Conservation (phyloP, 169 alveolate genomes). For the Cardiosporidium cionae region DNA sequence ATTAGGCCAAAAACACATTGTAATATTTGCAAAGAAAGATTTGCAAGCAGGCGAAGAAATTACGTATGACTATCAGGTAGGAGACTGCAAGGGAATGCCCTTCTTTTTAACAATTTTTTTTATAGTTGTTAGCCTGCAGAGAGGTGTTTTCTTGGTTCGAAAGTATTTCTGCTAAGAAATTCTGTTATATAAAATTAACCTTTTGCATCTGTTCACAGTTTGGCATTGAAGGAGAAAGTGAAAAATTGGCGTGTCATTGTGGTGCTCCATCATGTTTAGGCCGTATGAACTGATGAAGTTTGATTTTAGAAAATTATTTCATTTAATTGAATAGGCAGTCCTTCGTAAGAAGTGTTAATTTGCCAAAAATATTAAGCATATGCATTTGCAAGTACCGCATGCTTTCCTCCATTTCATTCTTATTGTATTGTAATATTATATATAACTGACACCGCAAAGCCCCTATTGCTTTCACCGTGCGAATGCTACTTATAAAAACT, state of each 20-base stretch:
- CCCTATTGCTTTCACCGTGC: too few relatives aligned
- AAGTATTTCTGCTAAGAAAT: neutral
- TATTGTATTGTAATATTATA: too few relatives aligned
- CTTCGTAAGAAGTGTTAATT: too few relatives aligned
- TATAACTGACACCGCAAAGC: too few relatives aligned
- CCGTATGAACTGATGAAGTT: conserved; percentile 78
- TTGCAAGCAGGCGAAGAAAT: conserved; percentile 90
- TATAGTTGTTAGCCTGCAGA: neutral
- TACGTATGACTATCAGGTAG: conserved; percentile 88
- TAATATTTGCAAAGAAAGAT: conserved; percentile 83
- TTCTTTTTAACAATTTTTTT: neutral
- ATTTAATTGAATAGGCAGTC: too few relatives aligned
- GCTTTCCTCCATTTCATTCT: too few relatives aligned
- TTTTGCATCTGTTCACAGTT: conserved; percentile 29
- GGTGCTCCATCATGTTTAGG: conserved; percentile 83
- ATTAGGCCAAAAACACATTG: conserved; percentile 83
- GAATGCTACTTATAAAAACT: too few relatives aligned
- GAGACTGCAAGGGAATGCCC: neutral
- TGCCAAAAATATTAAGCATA: too few relatives aligned
- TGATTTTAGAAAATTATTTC: too few relatives aligned
- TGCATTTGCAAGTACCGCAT: too few relatives aligned
- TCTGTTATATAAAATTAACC: too few relatives aligned
- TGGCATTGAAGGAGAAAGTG: conserved; percentile 74
- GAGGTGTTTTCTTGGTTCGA: neutral
- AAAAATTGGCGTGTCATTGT: conserved; percentile 69